These are phyloP conservation scores for Trichoderma harzianum DNA, from an alignment of 2,329 filamentous ascomycete genomes.

Conservation along the genomic window DNA sequence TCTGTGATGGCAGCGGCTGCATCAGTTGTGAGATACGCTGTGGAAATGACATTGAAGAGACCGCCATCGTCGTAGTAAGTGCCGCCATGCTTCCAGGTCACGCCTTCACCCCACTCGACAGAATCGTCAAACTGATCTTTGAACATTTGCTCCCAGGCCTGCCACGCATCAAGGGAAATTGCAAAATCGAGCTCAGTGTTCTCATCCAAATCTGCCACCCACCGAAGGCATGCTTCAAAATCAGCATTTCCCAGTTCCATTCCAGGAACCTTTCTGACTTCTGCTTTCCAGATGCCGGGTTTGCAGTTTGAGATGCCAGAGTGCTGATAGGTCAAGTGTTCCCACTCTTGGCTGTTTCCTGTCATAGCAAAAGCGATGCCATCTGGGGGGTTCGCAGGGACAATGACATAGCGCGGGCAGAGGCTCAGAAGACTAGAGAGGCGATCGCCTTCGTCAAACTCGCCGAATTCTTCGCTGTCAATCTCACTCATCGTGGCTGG, in stretches of 20 bases:
- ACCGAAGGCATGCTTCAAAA: constrained; percentile 5
- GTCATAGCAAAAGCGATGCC: neutral
- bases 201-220: constrained; percentile 7
- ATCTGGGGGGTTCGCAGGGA: neutral
- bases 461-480: neutral
- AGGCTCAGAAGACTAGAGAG: neutral
- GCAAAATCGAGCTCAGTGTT: neutral
- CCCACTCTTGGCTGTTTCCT: neutral
- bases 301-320: constrained; percentile 16
- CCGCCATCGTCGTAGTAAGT: constrained; percentile 13
- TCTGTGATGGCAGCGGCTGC: neutral
- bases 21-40: constrained; percentile 1
- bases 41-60: neutral
- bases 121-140: constrained; percentile 5
- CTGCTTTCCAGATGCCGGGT: constrained; percentile 11
- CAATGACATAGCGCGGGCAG: constrained; percentile 6
- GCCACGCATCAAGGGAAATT: neutral
- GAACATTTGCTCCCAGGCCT: constrained; percentile 5
- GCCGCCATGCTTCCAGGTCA: constrained; percentile 6
- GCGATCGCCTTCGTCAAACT: neutral
- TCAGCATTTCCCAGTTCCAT: neutral
- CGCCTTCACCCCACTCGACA: neutral
- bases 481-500: neutral
- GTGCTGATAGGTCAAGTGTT: constrained; percentile 3
- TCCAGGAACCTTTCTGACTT: neutral